Evolutionary conservation across 257 asterid species (phyloP), one percentile per base, ranked within the genome.

Genomic region (Solanum neorickii): DNA sequence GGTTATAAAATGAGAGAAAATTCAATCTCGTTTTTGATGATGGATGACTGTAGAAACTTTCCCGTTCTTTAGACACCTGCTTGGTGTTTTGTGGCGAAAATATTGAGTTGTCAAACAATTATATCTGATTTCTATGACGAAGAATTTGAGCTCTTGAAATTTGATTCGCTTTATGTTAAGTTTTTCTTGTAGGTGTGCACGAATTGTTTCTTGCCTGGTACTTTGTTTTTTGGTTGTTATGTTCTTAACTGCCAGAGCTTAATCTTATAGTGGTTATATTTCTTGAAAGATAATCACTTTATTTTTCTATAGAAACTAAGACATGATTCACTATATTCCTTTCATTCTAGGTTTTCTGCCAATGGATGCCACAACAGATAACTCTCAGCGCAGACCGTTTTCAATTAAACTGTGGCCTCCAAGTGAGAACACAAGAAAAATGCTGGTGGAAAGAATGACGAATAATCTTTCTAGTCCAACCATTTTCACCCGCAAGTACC

Each of bases 391-490:
- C 78, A 93, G 91, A 23, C 93, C 94, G 47, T 88, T 92, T 87
- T 92, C 96, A 52, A 94, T 97, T 70, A 97, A 97, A 89, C 96
- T 97, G 84, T 97, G 99, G 99, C 99, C 99, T 42, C 99, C 99
- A 37, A 94, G 98, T 88, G 92, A 92, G 87, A 94, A 89, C 92
- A 97, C 99, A 1, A 91, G 99, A 62, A 91, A 89, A 87, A 92
- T 92, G 93, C 91, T 97, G 42, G 98, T 97, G 52, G 98, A 94
- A 72, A 87, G 98, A 85, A 93, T 95, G 97, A 91, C 91, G 5
- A 94, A 92, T 83, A 97, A 95, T 90, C 98, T 96, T 83, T 93
- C 98, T 5, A 93, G 95, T 39, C 98, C 98, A n/a, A 94, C 98
- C 86, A 93, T 96, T 89, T 96, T 96, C 92, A 94, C 98, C 59